phyloP scores from a whole-genome alignment of 352 stramenopile genomes.

The Pythium brassicae region DNA sequence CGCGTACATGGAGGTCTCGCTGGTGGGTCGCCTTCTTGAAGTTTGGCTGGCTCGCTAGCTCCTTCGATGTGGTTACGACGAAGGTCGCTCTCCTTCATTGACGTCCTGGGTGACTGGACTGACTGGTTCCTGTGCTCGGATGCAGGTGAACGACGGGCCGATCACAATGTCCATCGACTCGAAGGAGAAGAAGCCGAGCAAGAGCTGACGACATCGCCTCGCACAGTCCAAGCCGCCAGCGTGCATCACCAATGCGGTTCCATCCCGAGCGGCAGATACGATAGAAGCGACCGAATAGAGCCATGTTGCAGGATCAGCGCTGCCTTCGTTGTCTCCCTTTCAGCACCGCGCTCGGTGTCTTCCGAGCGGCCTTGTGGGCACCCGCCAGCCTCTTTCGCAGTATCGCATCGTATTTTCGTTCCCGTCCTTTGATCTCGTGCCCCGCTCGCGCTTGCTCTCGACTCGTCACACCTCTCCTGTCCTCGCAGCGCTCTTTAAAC shows the following conservation, averaged over 20 bases:
- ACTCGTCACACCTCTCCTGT: too few species aligned
- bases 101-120: neutral
- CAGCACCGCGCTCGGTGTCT: too few species aligned
- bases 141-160: constrained; percentile 74
- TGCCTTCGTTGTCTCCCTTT: too few species aligned
- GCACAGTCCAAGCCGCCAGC: neutral
- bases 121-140: neutral
- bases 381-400: too few species aligned
- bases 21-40: constrained; percentile 31
- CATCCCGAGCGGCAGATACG: too few species aligned
- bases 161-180: constrained; percentile 85
- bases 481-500: too few species aligned
- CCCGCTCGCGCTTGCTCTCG: too few species aligned
- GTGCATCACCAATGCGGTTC: neutral
- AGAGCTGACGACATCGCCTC: neutral
- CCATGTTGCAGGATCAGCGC: neutral
- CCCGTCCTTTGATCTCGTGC: too few species aligned
- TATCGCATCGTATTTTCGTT: too few species aligned
- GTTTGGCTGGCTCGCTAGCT: neutral
- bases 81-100: neutral
- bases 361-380: too few species aligned
- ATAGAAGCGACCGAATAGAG: too few species aligned
- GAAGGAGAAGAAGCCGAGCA: constrained; percentile 35
- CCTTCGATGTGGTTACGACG: too few species aligned
- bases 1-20: constrained; percentile 84